Evolutionary conservation across 2,329 filamentous ascomycete genomes (phyloP).

Genomic region (Hypoxylon sp.): DNA sequence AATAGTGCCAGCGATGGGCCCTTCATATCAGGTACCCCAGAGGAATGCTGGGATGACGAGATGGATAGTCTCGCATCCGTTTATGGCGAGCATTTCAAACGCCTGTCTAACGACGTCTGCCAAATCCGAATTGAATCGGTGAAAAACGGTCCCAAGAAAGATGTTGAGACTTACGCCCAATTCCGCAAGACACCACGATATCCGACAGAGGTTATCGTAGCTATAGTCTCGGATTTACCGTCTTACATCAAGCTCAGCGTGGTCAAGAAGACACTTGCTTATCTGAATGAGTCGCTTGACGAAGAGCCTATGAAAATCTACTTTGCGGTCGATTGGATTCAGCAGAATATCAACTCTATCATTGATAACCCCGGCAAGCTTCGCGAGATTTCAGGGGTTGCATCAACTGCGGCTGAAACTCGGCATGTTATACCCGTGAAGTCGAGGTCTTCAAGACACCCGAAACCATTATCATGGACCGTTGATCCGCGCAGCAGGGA

Average conservation of each 20-base stretch:
- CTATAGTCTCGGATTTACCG: slow-evolving; percentile 75
- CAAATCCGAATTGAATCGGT: slow-evolving; percentile 71
- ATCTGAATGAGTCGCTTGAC: slow-evolving; percentile 74
- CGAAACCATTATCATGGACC: slow-evolving; percentile 70
- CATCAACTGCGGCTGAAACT: slow-evolving; percentile 71
- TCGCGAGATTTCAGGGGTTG: slow-evolving; percentile 82
- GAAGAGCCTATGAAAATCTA: slow-evolving; percentile 92
- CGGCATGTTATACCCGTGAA: slow-evolving; percentile 43
- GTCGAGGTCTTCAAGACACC: slow-evolving; percentile 55
- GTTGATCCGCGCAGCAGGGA: slow-evolving; percentile 67
- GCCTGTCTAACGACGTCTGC: slow-evolving; percentile 69
- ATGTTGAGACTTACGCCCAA: slow-evolving; percentile 66
- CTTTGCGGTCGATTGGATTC: slow-evolving; percentile 89
- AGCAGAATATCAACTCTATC: slow-evolving; percentile 82
- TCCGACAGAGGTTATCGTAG: slow-evolving; percentile 74
- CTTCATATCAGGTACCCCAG: slow-evolving; percentile 58
- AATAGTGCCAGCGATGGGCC: slow-evolving; percentile 53
- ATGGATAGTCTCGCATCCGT: slow-evolving; percentile 85
- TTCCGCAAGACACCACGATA: slow-evolving; percentile 79
- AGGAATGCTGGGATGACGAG: slow-evolving; percentile 85
- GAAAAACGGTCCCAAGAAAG: slow-evolving; percentile 57
- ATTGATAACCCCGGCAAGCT: slow-evolving; percentile 85
- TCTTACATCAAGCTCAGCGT: slow-evolving; percentile 94
- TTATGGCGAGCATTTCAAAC: slow-evolving; percentile 76
- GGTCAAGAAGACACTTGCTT: slow-evolving; percentile 76